Evolutionary conservation across 805 yeast species (phyloP).

Genomic region (Pichia nakasei): DNA sequence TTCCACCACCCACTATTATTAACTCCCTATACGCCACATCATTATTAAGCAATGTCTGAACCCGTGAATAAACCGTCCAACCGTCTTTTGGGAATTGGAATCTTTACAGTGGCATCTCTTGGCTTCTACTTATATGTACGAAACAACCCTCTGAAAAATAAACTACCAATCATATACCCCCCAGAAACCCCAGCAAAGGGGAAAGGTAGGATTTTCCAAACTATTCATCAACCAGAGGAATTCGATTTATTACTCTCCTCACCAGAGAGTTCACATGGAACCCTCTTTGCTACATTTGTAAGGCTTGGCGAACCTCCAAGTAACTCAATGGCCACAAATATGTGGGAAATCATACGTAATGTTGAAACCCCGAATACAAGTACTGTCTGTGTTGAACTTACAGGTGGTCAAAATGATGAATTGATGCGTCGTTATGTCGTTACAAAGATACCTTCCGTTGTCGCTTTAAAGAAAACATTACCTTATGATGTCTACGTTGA

Average conservation of each 20-base stretch:
- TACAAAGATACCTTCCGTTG: constrained; percentile 51
- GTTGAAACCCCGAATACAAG: not conserved
- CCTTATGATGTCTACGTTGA: constrained; percentile 36
- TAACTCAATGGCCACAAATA: constrained; percentile 52
- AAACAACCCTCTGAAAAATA: constrained; percentile 5
- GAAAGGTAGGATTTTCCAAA: constrained; percentile 37
- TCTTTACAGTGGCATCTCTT: constrained; percentile 6
- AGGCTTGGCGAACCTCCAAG: constrained; percentile 53
- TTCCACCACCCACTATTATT: not conserved
- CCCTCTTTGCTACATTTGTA: constrained; percentile 37
- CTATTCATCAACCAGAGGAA: constrained; percentile 50
- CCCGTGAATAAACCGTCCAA: not conserved
- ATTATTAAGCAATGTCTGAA: not conserved
- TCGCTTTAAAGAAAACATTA: constrained; percentile 58
- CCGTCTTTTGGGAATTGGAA: constrained; percentile 2
- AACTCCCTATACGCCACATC: not conserved
- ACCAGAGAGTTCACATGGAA: constrained; percentile 7
- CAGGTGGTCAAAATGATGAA: constrained; percentile 35
- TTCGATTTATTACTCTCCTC: constrained; percentile 38
- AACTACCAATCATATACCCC: constrained; percentile 22
- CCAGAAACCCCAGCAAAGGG: constrained; percentile 19
- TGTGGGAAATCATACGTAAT: constrained; percentile 29
- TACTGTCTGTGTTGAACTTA: constrained; percentile 12
- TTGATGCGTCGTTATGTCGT: constrained; percentile 48
- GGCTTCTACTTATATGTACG: constrained; percentile 1